These are phyloP conservation scores for Macaranga tanarius DNA, from an alignment of 441 rosid genomes.

Conservation along the genomic window DNA sequence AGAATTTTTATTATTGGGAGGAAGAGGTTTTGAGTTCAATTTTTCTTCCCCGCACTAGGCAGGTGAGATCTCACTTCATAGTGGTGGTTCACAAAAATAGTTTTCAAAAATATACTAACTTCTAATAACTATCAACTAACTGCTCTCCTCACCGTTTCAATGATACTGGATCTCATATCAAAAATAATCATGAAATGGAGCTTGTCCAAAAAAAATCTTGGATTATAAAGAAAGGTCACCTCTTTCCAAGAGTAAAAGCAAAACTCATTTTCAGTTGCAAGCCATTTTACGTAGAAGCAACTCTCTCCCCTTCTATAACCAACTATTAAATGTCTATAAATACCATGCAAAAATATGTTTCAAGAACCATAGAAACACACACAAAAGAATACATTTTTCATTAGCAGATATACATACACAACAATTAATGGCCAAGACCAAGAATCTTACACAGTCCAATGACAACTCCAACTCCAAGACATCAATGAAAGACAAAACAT, in stretches of 20 bases:
- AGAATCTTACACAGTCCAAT: too few relatives aligned
- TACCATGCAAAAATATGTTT: background rate
- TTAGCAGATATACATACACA: background rate
- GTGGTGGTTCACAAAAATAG: too few relatives aligned
- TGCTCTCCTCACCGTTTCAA: too few relatives aligned
- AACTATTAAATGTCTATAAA: slow-evolving; percentile 17
- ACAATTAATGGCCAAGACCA: slow-evolving; percentile 11
- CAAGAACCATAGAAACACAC: slow-evolving; percentile 2
- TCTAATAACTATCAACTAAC: too few relatives aligned
- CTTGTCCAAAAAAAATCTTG: too few relatives aligned
- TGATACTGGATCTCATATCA: too few relatives aligned
- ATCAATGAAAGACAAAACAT: slow-evolving; percentile 37
- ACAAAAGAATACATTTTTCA: background rate
- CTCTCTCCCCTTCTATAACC: background rate
- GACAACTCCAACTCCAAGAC: slow-evolving; percentile 25
- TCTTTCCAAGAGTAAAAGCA: slow-evolving; percentile 36
- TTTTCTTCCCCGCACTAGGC: too few relatives aligned
- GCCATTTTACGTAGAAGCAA: slow-evolving; percentile 49
- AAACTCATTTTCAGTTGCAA: slow-evolving; percentile 15
- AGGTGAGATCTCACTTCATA: too few relatives aligned
- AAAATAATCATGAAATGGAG: too few relatives aligned
- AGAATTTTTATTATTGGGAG: too few relatives aligned
- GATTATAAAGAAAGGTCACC: slow-evolving; percentile 3
- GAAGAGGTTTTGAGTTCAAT: too few relatives aligned
- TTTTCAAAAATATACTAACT: too few relatives aligned